Evolutionary conservation across 352 stramenopile genomes (phyloP), one percentile per base, ranked within the genome.

Genomic region (Phytophthora colocasiae): DNA sequence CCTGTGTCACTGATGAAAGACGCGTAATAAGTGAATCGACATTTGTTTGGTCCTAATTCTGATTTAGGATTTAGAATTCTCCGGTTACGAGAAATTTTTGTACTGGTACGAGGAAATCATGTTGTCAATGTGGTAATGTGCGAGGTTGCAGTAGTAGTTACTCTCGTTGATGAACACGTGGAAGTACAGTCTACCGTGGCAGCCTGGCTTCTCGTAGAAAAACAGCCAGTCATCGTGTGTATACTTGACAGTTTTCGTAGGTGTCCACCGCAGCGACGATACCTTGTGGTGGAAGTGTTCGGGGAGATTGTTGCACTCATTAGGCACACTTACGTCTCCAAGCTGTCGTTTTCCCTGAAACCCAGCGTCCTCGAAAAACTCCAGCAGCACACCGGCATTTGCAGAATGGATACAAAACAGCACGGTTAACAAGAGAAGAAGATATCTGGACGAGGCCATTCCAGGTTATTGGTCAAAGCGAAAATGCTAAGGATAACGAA

Each of bases 361-460:
- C 12, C 27, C 24, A 19, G 15, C n/a, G 19, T 58, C 22, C 22
- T 58, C 47, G 40, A 52, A 61, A 7, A 52, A 49, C 41, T 61
- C 40, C 12, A 61, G 43, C 26, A 50, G 5, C 6, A 50, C n/a
- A 24, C 40, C 54, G 12, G 45, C 26, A 14, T 6, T 39, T 15
- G 12, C 15, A 38, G 22, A 8, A 6, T 38, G 26, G 2, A 4
- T 51, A 17, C 26, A 39, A n/a, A 38, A 15, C 45, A 39, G 26
- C 12, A 29, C 26, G 24, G 15, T 38, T 2, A 11, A 39, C 24
- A 38, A 38, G 9, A 38, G 24, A 29, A 48, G 27, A 19, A n/a
- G 7, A 48, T 4, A 15, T 29, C 8, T 48, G 19, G 9, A 11
- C 27, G 19, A 15, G 14, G 3, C 6, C 41, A 48, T 48, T 17